Base-by-base conservation (phyloP, 148 eudicot species). In the Chenopodium suecicum region DNA sequence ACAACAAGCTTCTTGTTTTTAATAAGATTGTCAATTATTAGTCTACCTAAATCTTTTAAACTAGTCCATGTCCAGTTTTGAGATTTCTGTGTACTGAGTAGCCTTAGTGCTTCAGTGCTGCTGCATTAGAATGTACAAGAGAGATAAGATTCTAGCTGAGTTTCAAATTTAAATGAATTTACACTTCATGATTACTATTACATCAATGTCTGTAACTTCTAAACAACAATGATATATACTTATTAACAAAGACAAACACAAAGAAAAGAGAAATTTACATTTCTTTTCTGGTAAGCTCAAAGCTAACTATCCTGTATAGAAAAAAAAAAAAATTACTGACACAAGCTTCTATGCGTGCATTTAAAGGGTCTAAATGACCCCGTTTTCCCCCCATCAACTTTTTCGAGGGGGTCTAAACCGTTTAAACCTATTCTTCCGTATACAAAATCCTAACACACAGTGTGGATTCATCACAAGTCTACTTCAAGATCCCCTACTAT, bases 401-500 rank as follows among this genome's bases (percentile, higher is more conserved):
- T 56, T 56, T 56, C 1, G 0, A 0, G 60, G 60, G 60, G 37
- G 37, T 34, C 32, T 31, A 31, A 31, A 31, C 32, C 32, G 41
- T 2, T 16, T 69, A 71, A 29, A 68, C 54, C 62, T 83, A 68
- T 74, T 34, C 47, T 79, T 63, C 44, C 58, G 27, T 63, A 83
- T 47, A 11, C 73, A 9, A 72, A 58, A 73, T 47, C 27, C 9
- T 52, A 75, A 22, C 46, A 73, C 16, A 58, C 78, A 76, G 74
- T 75, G 2, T 79, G 63, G n/a, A 20, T 50, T 70, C 54, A 71
- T 10, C 66, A 34, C 14, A 25, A 20, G 78, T 22, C 56, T 20
- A 20, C 29, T 70, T 68, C 70, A 23, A 32, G 16, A 27, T n/a
- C 14, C 9, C 41, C 60, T 73, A 64, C 84, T 87, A 96, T 81